phyloP scores from a whole-genome alignment of 768 basidiomycete genomes.

The Asterophora lycoperdoides region DNA sequence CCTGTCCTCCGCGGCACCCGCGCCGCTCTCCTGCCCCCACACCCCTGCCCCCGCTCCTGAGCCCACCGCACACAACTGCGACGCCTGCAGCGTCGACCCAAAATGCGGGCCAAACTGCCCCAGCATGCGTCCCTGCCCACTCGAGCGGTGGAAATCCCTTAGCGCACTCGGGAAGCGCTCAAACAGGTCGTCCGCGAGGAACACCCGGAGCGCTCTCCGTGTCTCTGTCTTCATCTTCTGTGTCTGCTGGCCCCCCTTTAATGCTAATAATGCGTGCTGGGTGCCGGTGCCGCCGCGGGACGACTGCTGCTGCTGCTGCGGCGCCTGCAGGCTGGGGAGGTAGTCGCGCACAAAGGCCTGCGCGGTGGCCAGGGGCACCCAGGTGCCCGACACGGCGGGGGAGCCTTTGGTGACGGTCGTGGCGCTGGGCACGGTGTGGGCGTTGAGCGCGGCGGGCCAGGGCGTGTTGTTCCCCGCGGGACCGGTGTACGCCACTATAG shows the following conservation, averaged over 20 bases:
- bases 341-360: constrained; percentile 50
- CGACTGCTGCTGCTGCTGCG: too few relatives aligned
- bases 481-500: constrained; percentile 45
- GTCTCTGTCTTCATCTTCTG: too few relatives aligned
- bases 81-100: constrained; percentile 44
- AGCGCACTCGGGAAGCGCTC: constrained; percentile 61
- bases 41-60: too few relatives aligned
- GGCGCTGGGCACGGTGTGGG: constrained; percentile 38
- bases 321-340: too few relatives aligned
- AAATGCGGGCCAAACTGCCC: constrained; percentile 67
- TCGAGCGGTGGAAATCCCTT: constrained; percentile 52
- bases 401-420: constrained; percentile 51
- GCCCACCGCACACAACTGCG: constrained; percentile 22
- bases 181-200: constrained; percentile 59
- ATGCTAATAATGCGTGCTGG: too few relatives aligned
- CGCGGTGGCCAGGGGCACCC: constrained; percentile 63
- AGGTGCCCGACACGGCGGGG: constrained; percentile 52
- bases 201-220: constrained; percentile 37
- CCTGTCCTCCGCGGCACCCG: too few relatives aligned
- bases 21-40: too few relatives aligned
- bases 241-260: too few relatives aligned
- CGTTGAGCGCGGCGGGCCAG: constrained; percentile 27
- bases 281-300: too few relatives aligned
- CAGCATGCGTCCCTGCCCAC: constrained; percentile 41
- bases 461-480: constrained; percentile 17